Conservation (phyloP, 2,329 filamentous ascomycete species). For the Rutstroemia sp. region DNA sequence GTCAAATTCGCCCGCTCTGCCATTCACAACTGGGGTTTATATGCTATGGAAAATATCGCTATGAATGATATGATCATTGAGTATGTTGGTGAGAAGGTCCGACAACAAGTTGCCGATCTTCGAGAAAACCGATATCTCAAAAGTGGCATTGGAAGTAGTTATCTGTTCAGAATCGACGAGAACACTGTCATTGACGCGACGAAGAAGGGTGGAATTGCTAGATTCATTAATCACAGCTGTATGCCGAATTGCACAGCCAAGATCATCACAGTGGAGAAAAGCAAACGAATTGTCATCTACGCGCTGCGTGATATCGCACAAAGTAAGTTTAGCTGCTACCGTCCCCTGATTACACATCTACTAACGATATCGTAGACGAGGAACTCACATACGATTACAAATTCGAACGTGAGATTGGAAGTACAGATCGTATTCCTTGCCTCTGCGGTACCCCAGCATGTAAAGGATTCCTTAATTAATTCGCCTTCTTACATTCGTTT, state of each 20-base stretch:
- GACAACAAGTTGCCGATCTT: slow-evolving; percentile 95
- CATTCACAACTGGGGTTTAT: slow-evolving; percentile 98
- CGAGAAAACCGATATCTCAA: slow-evolving; percentile 87
- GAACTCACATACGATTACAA: slow-evolving; percentile 99
- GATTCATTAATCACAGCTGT: slow-evolving; percentile 98
- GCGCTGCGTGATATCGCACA: slow-evolving; percentile 88
- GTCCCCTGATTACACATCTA: neutral
- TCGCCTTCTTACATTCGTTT: slow-evolving; percentile 5
- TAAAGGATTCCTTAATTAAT: slow-evolving; percentile 97
- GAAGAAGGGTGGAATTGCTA: slow-evolving; percentile 94
- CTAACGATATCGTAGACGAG: slow-evolving; percentile 58
- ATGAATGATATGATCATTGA: slow-evolving; percentile 99
- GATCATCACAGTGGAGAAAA: slow-evolving; percentile 98
- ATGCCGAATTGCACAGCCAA: slow-evolving; percentile 98
- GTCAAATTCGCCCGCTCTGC: slow-evolving; percentile 96
- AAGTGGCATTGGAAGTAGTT: slow-evolving; percentile 94
- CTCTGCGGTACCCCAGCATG: slow-evolving; percentile 92
- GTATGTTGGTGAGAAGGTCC: slow-evolving; percentile 95
- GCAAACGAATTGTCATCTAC: slow-evolving; percentile 98
- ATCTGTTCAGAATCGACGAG: slow-evolving; percentile 96
- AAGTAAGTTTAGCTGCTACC: slow-evolving; percentile 57
- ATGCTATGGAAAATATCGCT: slow-evolving; percentile 93
- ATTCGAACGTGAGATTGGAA: slow-evolving; percentile 94
- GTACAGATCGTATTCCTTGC: slow-evolving; percentile 91
- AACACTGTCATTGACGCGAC: slow-evolving; percentile 97